A percentile compares a stretch with the other conserved stretches of the same genome.
Evolutionary conservation across 345 rosid genomes (phyloP).

Genomic region (Melastoma malabathricum): DNA sequence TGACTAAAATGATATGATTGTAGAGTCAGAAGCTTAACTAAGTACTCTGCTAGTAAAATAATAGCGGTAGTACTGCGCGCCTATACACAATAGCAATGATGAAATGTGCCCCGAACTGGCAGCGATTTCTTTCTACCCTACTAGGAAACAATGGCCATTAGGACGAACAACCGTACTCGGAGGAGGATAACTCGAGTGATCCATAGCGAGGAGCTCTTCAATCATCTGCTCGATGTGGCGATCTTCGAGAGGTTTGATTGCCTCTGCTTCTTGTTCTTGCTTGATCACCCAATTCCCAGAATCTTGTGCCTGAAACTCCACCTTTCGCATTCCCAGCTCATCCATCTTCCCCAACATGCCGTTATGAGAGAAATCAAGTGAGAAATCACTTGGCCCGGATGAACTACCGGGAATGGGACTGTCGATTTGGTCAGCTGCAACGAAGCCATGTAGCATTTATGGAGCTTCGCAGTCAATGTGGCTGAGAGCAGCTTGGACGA

Average conservation of each 20-base stretch:
- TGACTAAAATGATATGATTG: no score
- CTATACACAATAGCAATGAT: no score
- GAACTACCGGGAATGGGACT: no score
- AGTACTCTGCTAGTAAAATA: no score
- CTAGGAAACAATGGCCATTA: no score
- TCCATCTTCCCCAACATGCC: background rate
- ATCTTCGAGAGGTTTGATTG: slow-evolving; percentile 31
- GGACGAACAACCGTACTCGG: no score
- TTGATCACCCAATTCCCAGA: slow-evolving; percentile 21
- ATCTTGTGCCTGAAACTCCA: slow-evolving; percentile 4
- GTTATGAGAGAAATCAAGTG: background rate
- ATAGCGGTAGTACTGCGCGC: no score
- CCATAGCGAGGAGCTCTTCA: slow-evolving; percentile 52
- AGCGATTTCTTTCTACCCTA: no score
- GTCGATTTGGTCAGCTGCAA: slow-evolving; percentile 25
- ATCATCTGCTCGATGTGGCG: slow-evolving; percentile 70
- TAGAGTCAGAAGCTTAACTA: no score
- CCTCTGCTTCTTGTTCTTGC: slow-evolving; percentile 4
- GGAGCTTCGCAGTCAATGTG: slow-evolving; percentile 50
- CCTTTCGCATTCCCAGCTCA: background rate
- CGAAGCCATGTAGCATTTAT: slow-evolving; percentile 51
- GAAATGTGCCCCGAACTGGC: no score
- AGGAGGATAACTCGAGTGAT: slow-evolving; percentile 34
- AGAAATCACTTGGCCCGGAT: no score
- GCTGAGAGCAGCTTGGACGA: slow-evolving; percentile 55